phyloP scores from a whole-genome alignment of 129 eudicot genomes.

The Flaveria brownii region DNA sequence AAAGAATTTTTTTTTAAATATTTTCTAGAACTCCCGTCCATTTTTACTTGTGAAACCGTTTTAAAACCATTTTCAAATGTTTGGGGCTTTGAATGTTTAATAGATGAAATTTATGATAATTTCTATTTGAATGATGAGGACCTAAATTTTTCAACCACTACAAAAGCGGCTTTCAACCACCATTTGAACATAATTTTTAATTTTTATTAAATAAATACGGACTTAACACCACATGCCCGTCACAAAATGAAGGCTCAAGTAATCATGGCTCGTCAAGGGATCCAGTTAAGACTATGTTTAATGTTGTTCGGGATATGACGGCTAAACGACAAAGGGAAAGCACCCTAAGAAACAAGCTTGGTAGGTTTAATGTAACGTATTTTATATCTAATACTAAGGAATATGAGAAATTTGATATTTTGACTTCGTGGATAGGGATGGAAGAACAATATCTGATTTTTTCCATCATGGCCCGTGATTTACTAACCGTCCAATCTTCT shows the following conservation, averaged over 20 bases:
- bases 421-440: background rate
- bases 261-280: background rate
- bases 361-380: no score
- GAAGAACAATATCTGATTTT: no score
- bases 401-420: background rate
- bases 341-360: no score
- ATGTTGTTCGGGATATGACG: no score
- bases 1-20: no score
- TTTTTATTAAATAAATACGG: no score
- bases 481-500: background rate
- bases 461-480: background rate
- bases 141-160: background rate
- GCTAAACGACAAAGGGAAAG: no score
- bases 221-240: background rate
- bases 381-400: no score
- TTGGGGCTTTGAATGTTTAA: no score
- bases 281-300: no score
- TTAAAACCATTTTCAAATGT: background rate
- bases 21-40: background rate
- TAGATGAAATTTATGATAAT: no score
- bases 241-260: background rate
- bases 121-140: background rate
- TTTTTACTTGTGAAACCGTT: background rate
- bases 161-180: background rate
- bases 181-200: no score